Evolutionary conservation across 2,329 filamentous ascomycete genomes (phyloP).

Genomic region (Colletotrichum gloeosporioides): DNA sequence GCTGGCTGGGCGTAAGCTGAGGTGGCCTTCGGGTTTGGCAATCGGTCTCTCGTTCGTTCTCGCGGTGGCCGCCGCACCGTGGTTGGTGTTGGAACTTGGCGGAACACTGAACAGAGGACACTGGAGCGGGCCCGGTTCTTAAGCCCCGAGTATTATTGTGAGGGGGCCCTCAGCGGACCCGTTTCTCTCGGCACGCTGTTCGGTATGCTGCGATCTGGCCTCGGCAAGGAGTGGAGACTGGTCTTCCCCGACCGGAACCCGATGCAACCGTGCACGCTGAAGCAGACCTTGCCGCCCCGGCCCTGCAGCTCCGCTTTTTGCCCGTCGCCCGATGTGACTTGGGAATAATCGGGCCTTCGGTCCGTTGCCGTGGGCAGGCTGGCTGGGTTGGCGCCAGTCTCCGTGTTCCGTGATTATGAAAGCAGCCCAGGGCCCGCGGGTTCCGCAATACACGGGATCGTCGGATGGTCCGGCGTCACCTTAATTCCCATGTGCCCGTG

Average conservation of each 20-base stretch:
- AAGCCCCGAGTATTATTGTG: not conserved
- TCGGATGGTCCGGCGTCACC: not conserved
- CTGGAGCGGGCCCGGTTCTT: not conserved
- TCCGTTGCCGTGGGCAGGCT: not conserved
- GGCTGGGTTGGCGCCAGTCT: not conserved
- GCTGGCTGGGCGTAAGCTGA: not conserved
- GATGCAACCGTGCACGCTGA: not conserved
- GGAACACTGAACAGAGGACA: not conserved
- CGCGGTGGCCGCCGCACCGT: not conserved
- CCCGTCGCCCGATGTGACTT: not conserved
- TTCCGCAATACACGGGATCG: not conserved
- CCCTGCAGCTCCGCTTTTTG: not conserved
- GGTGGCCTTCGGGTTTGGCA: not conserved
- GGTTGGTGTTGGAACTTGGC: not conserved
- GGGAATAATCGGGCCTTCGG: conserved; percentile 6
- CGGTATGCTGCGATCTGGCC: not conserved
- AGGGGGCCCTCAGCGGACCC: not conserved
- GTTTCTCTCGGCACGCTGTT: not conserved
- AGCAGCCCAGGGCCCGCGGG: not conserved
- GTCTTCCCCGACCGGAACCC: not conserved
- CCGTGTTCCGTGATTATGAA: not conserved
- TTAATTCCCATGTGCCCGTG: not conserved
- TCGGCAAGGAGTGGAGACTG: not conserved
- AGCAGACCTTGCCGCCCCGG: not conserved
- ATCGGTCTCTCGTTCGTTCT: conserved; percentile 2